Evolutionary conservation across 139 green algal genomes (phyloP), one percentile per base, ranked within the genome.

Genomic region (Coelastrella sp.): DNA sequence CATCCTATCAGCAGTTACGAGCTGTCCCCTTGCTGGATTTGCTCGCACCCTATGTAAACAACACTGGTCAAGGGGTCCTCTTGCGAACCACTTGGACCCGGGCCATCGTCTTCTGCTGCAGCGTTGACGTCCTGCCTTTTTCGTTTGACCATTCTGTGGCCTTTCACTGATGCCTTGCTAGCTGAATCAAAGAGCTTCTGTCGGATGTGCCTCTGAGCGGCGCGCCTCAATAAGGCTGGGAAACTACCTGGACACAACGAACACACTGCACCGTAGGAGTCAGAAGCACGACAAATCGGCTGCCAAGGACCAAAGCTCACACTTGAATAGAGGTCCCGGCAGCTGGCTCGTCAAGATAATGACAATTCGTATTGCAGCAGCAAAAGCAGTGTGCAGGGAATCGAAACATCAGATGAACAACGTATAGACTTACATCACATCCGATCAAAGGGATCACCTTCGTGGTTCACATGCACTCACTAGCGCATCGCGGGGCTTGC

Each of bases 11-110:
- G 0, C 32, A 47, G 32, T 47, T 47, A 47, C 32, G 32, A 47
- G 32, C 2, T 83, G 17, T 16, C 7, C 47, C 13, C 77, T n/a
- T 7, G 77, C n/a, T n/a, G 2, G 3, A 32, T 32, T 61, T 4
- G 17, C 54, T n/a, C 80, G 83, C 66, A 96, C 94, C 94, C 94
- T 81, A 96, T 86, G 83, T 96, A 96, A 3, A 95, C 87, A 19
- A 96, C 93, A 59, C 81, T 88, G 56, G 91, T 93, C 4, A 86
- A 75, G n/a, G 74, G 56, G 22, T 83, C 88, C 3, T 47, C 23
- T 16, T 7, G 60, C 32, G 16, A 7, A 10, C 71, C 80, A 65
- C 86, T 91, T 11, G 78, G 64, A 3, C 78, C 65, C 20, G 80
- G 80, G 6, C 3, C 68, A 19, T 64, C 77, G 4, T 81, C 87